A percentile compares a stretch with the other conserved stretches of the same genome.
These are phyloP conservation scores for Astrephomene gubernaculifera DNA, from an alignment of 139 green algal genomes.

Conservation along the genomic window DNA sequence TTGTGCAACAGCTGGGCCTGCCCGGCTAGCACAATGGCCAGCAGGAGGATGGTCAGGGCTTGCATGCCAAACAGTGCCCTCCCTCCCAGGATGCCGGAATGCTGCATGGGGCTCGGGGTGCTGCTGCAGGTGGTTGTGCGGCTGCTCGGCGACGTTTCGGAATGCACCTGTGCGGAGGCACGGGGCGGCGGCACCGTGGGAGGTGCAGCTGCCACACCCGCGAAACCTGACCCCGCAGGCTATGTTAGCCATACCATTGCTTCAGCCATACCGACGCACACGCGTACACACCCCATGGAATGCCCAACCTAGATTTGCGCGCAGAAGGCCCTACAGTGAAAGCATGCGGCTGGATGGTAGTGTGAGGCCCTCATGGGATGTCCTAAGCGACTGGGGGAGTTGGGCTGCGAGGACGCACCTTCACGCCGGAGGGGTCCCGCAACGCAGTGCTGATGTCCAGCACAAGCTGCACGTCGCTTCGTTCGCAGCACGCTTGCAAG, in stretches of 20 bases:
- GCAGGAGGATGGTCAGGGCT: constrained; percentile 23
- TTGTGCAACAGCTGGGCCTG: constrained; percentile 38
- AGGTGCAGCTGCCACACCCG: background rate
- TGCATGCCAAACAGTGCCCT: constrained; percentile 39
- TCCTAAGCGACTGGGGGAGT: too few relatives aligned
- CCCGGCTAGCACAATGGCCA: constrained; percentile 17
- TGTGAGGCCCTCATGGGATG: too few relatives aligned
- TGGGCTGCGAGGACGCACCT: too few relatives aligned
- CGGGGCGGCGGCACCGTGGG: constrained; percentile 31
- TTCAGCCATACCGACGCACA: too few relatives aligned
- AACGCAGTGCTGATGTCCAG: constrained; percentile 37
- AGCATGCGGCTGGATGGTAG: too few relatives aligned
- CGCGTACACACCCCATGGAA: too few relatives aligned
- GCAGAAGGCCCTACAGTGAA: too few relatives aligned
- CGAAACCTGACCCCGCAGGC: background rate
- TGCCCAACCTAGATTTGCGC: too few relatives aligned
- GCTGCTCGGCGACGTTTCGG: background rate
- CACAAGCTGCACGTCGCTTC: constrained; percentile 35
- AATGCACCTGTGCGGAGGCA: constrained; percentile 26
- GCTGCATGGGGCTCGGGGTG: constrained; percentile 9
- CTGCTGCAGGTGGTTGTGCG: background rate
- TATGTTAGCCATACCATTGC: too few relatives aligned
- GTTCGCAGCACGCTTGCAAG: background rate
- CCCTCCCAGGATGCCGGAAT: constrained; percentile 5
- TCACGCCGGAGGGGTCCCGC: constrained; percentile 24